These are phyloP conservation scores for Salix udensis DNA, from an alignment of 345 rosid species.

Conservation along the genomic window DNA sequence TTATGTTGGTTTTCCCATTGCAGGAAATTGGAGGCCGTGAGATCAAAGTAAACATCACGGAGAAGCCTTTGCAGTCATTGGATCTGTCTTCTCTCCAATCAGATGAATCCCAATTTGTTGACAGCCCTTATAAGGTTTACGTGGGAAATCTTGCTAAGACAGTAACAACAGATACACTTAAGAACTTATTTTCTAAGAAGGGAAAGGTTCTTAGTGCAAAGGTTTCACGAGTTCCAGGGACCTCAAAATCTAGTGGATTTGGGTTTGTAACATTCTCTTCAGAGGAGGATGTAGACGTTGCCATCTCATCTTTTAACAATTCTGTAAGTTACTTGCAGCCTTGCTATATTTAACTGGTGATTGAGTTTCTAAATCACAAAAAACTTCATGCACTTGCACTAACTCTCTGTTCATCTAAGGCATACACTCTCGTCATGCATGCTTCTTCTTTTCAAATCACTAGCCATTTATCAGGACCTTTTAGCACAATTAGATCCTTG, in stretches of 20 bases:
- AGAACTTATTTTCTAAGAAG: constrained; percentile 62
- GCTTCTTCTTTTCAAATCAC: neutral
- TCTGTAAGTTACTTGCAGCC: constrained; percentile 49
- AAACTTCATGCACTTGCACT: neutral
- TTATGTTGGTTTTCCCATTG: constrained; percentile 4
- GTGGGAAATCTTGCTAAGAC: constrained; percentile 86
- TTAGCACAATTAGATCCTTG: neutral
- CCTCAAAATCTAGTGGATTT: constrained; percentile 77
- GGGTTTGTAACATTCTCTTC: constrained; percentile 87
- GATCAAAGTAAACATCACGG: constrained; percentile 79
- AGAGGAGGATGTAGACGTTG: constrained; percentile 70
- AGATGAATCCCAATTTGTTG: constrained; percentile 66
- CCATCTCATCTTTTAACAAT: constrained; percentile 62
- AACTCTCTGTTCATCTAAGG: neutral
- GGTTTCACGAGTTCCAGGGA: constrained; percentile 75
- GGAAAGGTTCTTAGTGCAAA: constrained; percentile 75
- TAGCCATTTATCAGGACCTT: neutral
- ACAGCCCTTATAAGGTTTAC: constrained; percentile 71
- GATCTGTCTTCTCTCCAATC: constrained; percentile 52
- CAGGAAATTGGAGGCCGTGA: constrained; percentile 79
- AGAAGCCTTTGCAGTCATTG: constrained; percentile 52
- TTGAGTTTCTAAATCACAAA: neutral
- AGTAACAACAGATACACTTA: constrained; percentile 61
- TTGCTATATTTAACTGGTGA: neutral
- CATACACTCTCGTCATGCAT: neutral